phyloP scores from a whole-genome alignment of 495 filamentous ascomycete species.

The Amphirosellinia nigrospora region DNA sequence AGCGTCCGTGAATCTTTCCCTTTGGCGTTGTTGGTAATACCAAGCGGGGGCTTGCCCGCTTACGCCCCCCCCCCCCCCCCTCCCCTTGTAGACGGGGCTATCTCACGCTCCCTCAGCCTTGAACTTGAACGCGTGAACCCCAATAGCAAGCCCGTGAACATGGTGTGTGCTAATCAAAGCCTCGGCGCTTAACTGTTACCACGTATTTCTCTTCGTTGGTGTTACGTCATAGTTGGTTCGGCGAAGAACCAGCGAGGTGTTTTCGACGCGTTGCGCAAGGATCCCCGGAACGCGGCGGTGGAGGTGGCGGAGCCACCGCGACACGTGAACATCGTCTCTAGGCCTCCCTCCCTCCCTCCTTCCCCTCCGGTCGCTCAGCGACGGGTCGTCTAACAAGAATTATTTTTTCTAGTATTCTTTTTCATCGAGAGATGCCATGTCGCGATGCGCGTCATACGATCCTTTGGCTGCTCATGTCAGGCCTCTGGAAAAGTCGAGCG shows the following conservation, averaged over 20 bases:
- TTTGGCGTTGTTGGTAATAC: not conserved
- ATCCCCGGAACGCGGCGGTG: constrained; percentile 9
- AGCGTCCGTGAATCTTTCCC: not conserved
- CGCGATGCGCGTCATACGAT: constrained; percentile 7
- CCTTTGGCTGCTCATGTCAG: not conserved
- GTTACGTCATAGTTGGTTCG: not conserved
- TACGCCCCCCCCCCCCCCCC: too few species aligned
- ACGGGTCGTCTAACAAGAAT: not conserved
- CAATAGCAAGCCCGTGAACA: not conserved
- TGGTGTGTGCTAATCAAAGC: not conserved
- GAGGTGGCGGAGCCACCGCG: constrained; percentile 9
- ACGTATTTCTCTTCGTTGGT: not conserved
- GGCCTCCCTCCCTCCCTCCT: not conserved
- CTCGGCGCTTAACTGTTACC: constrained; percentile 4
- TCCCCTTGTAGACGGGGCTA: not conserved
- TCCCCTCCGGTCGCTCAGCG: too few species aligned
- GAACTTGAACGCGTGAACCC: not conserved
- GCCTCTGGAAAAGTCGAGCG: not conserved
- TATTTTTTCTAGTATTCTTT: not conserved
- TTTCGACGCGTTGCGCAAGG: constrained; percentile 1
- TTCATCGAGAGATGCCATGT: not conserved
- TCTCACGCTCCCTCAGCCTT: not conserved
- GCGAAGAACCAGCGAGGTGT: not conserved
- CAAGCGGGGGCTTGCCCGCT: not conserved
- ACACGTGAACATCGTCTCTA: constrained; percentile 11